Evolutionary conservation across 805 yeast genomes (phyloP).

Genomic region (Blastobotrys mokoenaii): DNA sequence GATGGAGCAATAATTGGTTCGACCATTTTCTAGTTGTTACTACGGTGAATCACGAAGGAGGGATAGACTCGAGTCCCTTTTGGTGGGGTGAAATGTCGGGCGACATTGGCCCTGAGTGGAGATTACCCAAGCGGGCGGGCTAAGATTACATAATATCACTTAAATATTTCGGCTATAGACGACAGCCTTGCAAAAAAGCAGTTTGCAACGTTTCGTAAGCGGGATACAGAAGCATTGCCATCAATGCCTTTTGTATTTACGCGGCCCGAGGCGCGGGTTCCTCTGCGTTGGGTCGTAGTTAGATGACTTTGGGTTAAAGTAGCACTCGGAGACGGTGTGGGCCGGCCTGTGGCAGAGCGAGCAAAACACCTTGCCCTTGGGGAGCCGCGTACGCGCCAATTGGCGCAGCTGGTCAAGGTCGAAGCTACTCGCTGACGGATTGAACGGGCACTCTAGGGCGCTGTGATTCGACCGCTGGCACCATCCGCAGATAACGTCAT

Average conservation of each 20-base stretch:
- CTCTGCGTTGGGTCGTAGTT: slow-evolving; percentile 2
- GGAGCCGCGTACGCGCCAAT: slow-evolving; percentile 1
- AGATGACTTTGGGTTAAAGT: slow-evolving; percentile 3
- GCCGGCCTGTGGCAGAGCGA: slow-evolving; percentile 3
- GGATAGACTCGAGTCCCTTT: no score
- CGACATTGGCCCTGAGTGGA: no score
- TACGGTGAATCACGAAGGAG: no score
- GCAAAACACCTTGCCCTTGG: slow-evolving; percentile 1
- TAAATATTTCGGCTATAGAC: no score
- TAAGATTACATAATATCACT: no score
- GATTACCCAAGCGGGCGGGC: no score
- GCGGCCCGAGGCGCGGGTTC: not conserved
- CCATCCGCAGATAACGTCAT: not conserved
- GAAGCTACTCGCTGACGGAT: not conserved
- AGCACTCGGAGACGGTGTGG: slow-evolving; percentile 1
- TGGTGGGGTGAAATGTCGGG: no score
- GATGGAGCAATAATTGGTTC: slow-evolving; percentile 71
- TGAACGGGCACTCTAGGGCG: not conserved
- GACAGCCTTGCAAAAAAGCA: no score
- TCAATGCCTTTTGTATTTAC: not conserved
- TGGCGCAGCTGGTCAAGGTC: not conserved
- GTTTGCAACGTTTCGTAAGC: no score
- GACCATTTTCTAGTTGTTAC: slow-evolving; percentile 10
- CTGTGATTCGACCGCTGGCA: not conserved
- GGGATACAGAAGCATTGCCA: no score